Conservation (phyloP, 495 filamentous ascomycete species). For the Neurospora sp. region DNA sequence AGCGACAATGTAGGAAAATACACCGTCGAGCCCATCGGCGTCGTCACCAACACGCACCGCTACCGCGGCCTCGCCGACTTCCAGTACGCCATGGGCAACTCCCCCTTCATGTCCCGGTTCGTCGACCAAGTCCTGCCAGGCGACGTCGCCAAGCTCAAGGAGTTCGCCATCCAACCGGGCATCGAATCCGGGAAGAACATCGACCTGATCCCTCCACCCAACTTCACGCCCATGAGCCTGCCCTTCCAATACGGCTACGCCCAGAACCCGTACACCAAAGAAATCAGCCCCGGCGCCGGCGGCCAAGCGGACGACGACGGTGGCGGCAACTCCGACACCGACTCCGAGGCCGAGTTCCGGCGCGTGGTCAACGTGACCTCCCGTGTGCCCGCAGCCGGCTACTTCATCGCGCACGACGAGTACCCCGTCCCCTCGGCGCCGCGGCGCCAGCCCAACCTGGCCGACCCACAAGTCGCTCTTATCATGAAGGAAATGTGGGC, state of each 20-base stretch:
- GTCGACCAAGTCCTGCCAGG: slow-evolving; percentile 53
- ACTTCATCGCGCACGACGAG: slow-evolving; percentile 52
- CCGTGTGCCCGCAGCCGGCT: slow-evolving; percentile 42
- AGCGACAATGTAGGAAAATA: slow-evolving; percentile 63
- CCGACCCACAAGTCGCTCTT: slow-evolving; percentile 41
- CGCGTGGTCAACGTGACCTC: slow-evolving; percentile 30
- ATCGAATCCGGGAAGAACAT: slow-evolving; percentile 47
- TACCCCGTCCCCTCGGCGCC: slow-evolving; percentile 30
- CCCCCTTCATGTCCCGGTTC: slow-evolving; percentile 55
- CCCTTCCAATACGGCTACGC: slow-evolving; percentile 58
- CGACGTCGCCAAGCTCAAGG: slow-evolving; percentile 56
- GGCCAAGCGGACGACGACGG: slow-evolving; percentile 1
- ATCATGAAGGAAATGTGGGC: slow-evolving; percentile 48
- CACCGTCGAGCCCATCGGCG: slow-evolving; percentile 58
- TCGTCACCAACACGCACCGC: slow-evolving; percentile 70
- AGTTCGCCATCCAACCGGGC: slow-evolving; percentile 60
- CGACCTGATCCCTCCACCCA: slow-evolving; percentile 72
- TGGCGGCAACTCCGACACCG: slow-evolving; percentile 2
- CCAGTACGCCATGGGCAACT: slow-evolving; percentile 54
- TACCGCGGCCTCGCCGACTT: slow-evolving; percentile 70
- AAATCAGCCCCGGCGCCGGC: slow-evolving; percentile 24
- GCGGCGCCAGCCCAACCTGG: slow-evolving; percentile 27
- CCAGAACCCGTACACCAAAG: slow-evolving; percentile 41
- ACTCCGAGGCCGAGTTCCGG: slow-evolving; percentile 20
- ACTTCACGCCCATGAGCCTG: slow-evolving; percentile 53